phyloP scores from a whole-genome alignment of 495 filamentous ascomycete species.

The Tuber brumale region DNA sequence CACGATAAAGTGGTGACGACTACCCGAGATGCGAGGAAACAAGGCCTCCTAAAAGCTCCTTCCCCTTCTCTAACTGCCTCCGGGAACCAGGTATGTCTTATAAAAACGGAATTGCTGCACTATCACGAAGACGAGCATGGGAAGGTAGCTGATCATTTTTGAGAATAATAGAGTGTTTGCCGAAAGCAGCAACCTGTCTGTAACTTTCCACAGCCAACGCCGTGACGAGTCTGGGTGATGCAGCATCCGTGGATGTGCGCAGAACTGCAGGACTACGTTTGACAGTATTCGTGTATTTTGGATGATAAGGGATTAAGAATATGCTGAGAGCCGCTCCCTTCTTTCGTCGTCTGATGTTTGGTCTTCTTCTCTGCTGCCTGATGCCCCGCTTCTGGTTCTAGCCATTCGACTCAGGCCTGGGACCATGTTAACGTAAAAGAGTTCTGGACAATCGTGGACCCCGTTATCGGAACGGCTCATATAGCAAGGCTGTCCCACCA shows the following conservation, averaged over 20 bases:
- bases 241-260: not conserved
- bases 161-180: not conserved
- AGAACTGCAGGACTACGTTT: not conserved
- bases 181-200: not conserved
- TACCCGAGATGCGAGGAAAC: not conserved
- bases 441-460: not conserved
- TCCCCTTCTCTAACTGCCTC: not conserved
- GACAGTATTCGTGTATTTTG: not conserved
- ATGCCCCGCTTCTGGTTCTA: not conserved
- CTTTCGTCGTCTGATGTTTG: conserved; percentile 29
- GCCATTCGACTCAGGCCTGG: not conserved
- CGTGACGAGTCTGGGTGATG: not conserved
- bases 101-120: conserved; percentile 1
- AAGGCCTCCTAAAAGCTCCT: not conserved
- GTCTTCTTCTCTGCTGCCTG: conserved; percentile 1
- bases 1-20: not conserved
- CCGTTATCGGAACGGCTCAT: not conserved
- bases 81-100: conserved; percentile 1
- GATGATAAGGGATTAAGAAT: not conserved
- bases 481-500: not conserved
- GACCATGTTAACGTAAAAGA: not conserved
- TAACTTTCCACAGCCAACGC: not conserved
- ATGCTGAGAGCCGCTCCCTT: conserved; percentile 14
- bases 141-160: not conserved
- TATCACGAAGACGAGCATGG: not conserved